These are phyloP conservation scores for Collybiopsis confluens DNA, from an alignment of 768 basidiomycete genomes.

Conservation along the genomic window DNA sequence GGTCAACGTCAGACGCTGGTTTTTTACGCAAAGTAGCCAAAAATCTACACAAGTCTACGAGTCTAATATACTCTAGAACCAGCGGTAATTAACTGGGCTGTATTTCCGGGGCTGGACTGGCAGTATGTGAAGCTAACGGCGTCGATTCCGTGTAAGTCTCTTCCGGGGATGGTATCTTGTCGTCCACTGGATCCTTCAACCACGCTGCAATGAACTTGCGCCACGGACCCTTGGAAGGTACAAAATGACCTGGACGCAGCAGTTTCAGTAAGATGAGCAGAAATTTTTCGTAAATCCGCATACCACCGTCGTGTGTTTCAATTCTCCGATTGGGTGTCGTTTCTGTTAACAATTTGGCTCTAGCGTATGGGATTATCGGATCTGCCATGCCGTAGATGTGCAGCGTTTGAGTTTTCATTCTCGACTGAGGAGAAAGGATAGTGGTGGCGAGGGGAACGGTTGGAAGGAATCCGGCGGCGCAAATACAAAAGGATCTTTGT, in stretches of 20 bases:
- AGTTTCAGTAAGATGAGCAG: not conserved
- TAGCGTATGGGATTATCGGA: constrained; percentile 66
- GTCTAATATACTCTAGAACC: too few relatives aligned
- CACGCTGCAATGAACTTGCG: constrained; percentile 70
- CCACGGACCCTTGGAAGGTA: constrained; percentile 77
- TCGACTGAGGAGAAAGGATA: constrained; percentile 39
- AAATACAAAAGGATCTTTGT: constrained; percentile 60
- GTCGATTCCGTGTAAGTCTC: constrained; percentile 5
- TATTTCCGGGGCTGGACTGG: not conserved
- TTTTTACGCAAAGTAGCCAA: too few relatives aligned
- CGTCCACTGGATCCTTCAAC: constrained; percentile 43
- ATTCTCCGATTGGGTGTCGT: constrained; percentile 56
- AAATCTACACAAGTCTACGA: too few relatives aligned
- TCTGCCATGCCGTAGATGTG: constrained; percentile 76
- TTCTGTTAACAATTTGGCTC: constrained; percentile 53
- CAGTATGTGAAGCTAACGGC: not conserved
- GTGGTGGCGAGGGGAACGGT: constrained; percentile 41
- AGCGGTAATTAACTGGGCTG: too few relatives aligned
- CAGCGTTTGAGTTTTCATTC: constrained; percentile 66
- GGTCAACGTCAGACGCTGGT: not conserved
- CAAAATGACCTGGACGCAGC: constrained; percentile 65
- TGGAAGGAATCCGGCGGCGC: constrained; percentile 67
- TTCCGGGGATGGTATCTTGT: constrained; percentile 42
- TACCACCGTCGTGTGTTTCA: constrained; percentile 79
- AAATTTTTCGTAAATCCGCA: constrained; percentile 17